These are phyloP conservation scores for Candida silvicultrix DNA, from an alignment of 805 yeast genomes.

Conservation along the genomic window DNA sequence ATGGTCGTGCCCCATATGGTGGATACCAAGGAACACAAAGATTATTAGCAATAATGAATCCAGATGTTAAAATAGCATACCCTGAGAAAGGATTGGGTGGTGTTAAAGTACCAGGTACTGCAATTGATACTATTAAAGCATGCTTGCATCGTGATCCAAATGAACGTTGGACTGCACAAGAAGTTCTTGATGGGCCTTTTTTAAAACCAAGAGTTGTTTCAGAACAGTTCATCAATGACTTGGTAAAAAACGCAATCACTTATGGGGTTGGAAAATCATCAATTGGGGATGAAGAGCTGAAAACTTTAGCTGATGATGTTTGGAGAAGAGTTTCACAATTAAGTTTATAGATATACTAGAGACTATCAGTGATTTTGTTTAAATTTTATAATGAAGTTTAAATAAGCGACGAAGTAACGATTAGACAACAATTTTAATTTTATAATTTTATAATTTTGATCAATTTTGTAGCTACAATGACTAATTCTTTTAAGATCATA, in stretches of 20 bases:
- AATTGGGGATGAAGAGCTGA: constrained; percentile 37
- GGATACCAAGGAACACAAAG: constrained; percentile 69
- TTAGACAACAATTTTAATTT: neutral
- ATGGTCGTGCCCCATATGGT: constrained; percentile 90
- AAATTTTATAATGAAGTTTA: neutral
- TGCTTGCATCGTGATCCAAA: constrained; percentile 71
- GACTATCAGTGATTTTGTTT: neutral
- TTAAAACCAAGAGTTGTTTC: constrained; percentile 71
- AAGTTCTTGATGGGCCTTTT: constrained; percentile 58
- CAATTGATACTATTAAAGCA: constrained; percentile 61
- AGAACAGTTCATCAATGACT: constrained; percentile 55
- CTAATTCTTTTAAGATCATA: neutral
- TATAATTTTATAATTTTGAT: no score
- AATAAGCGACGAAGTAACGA: neutral
- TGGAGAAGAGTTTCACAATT: constrained; percentile 39
- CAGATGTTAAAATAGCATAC: constrained; percentile 63
- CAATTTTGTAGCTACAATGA: neutral
- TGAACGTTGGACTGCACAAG: constrained; percentile 56
- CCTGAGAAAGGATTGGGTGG: constrained; percentile 59
- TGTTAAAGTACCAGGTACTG: constrained; percentile 58
- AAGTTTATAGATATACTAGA: constrained; percentile 1
- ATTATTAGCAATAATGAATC: constrained; percentile 79
- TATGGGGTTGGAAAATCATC: constrained; percentile 53
- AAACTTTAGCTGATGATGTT: constrained; percentile 47
- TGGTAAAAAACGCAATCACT: constrained; percentile 70